Conservation (phyloP, 345 rosid species). For the Zanthoxylum bungeanum region DNA sequence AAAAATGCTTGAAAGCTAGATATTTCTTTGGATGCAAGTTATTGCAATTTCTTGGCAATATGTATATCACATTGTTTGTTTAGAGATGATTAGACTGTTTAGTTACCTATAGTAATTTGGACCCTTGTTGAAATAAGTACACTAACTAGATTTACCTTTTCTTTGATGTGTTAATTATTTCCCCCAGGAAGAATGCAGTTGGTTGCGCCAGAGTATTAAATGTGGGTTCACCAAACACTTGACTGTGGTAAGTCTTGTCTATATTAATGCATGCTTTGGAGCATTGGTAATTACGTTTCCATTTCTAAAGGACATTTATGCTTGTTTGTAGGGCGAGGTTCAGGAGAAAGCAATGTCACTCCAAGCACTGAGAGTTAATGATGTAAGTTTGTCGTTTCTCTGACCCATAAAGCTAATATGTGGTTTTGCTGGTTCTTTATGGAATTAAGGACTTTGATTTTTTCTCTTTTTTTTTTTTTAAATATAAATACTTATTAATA, state of each 20-base stretch:
- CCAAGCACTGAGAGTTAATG: conserved; percentile 58
- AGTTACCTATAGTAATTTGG: background rate
- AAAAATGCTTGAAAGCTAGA: background rate
- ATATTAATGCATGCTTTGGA: conserved; percentile 9
- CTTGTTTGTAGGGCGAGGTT: conserved; percentile 65
- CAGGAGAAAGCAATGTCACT: conserved; percentile 60
- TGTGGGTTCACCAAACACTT: conserved; percentile 61
- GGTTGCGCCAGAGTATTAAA: conserved; percentile 60
- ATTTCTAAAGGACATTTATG: conserved; percentile 9
- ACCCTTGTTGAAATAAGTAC: background rate
- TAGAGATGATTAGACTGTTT: background rate
- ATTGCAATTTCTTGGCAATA: too few species aligned
- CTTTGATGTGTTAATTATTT: conserved; percentile 19
- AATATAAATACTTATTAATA: background rate
- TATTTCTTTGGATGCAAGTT: background rate
- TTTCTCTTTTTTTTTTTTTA: background rate
- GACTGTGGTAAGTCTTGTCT: conserved; percentile 58
- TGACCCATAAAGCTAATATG: background rate
- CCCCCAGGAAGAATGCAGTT: conserved; percentile 85
- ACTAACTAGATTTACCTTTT: background rate
- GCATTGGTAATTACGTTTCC: conserved; percentile 1
- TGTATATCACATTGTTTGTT: background rate
- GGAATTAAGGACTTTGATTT: background rate
- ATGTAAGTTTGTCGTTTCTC: conserved; percentile 44
- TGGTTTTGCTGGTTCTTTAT: background rate